Evolutionary conservation across 148 eudicot species (phyloP), one percentile per base, ranked within the genome.

Genomic region (Silene conica): DNA sequence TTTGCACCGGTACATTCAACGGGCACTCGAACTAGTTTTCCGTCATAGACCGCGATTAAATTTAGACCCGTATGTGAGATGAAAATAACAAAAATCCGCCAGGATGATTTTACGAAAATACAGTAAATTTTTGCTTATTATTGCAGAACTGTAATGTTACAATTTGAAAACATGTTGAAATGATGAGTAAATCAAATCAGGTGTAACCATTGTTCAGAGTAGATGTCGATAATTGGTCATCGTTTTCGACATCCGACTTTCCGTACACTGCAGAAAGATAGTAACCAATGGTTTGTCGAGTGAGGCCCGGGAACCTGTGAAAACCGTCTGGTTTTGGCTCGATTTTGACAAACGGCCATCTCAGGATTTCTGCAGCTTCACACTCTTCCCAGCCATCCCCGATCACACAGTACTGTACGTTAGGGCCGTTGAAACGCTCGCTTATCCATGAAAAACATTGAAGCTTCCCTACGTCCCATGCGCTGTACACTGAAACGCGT

Each of bases 311-410:
- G 70, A 94, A 94, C 65, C 89, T 78, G 71, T 91, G 90, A 76
- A 78, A 65, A 79, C 90, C 86, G 31, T 77, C 85, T 8, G 96
- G 97, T 63, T 71, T 83, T 22, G 89, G 82, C 71, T 89, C 95
- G 31, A 94, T 86, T 76, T 91, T 83, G 61, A 94, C 93, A 78
- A 88, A 94, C 1, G 98, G 98, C 98, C 96, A 94, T 81, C 79
- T 83, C 85, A 87, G 76, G 21, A 76, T 61, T 79, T 94, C 85
- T n/a, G 97, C 95, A 58, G 96, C 98, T 82, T 87, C 91, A 77
- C 97, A 88, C 83, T 94, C 98, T 83, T 94, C 98, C 91, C 95
- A 87, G 22, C 98, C 93, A 70, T 94, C 98, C 58, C 98, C 98
- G 43, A 94, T 94, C 48, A 80, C 98, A 60, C 98, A 94, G 70